phyloP scores from a whole-genome alignment of 768 basidiomycete species.

The Pleurotus cornucopiae region DNA sequence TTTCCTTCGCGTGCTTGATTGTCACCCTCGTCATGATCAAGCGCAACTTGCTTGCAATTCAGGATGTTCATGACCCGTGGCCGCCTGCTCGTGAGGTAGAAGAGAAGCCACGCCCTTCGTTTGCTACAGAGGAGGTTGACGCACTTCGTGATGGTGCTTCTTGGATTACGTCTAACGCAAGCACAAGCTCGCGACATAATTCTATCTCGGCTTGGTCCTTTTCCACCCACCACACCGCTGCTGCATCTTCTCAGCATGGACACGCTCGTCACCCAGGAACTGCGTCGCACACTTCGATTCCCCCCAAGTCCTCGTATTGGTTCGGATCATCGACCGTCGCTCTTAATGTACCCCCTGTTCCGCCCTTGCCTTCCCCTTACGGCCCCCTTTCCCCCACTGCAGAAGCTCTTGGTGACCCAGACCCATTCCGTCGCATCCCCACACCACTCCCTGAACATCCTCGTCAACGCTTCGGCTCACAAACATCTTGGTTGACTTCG shows the following conservation, averaged over 20 bases:
- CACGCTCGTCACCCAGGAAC: conserved; percentile 26
- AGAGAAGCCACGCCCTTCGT: conserved; percentile 56
- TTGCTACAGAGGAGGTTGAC: conserved; percentile 69
- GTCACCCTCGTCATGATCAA: conserved; percentile 62
- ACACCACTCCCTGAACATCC: conserved; percentile 30
- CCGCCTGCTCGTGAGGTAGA: conserved; percentile 50
- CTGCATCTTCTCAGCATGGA: conserved; percentile 32
- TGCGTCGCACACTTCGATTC: conserved; percentile 37
- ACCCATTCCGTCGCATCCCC: conserved; percentile 60
- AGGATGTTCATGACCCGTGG: conserved; percentile 54
- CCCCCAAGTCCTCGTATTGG: conserved; percentile 61
- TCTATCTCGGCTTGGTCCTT: conserved; percentile 72
- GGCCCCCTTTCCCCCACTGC: conserved; percentile 41
- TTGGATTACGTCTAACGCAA: conserved; percentile 72
- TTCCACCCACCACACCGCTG: conserved; percentile 55
- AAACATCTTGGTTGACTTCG: conserved; percentile 73
- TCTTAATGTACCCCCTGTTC: conserved; percentile 48
- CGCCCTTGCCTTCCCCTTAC: conserved; percentile 62
- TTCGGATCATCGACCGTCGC: conserved; percentile 45
- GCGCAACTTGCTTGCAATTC: conserved; percentile 54
- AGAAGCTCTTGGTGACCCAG: conserved; percentile 37
- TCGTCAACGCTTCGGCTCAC: conserved; percentile 54
- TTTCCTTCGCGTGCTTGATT: conserved; percentile 55
- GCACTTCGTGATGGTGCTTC: conserved; percentile 71
- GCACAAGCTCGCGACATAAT: conserved; percentile 46